A percentile compares a stretch with the other conserved stretches of the same genome.
These are phyloP conservation scores for Pseudozyma sp. DNA, from an alignment of 1,284 basidiomycete genomes.

Conservation along the genomic window DNA sequence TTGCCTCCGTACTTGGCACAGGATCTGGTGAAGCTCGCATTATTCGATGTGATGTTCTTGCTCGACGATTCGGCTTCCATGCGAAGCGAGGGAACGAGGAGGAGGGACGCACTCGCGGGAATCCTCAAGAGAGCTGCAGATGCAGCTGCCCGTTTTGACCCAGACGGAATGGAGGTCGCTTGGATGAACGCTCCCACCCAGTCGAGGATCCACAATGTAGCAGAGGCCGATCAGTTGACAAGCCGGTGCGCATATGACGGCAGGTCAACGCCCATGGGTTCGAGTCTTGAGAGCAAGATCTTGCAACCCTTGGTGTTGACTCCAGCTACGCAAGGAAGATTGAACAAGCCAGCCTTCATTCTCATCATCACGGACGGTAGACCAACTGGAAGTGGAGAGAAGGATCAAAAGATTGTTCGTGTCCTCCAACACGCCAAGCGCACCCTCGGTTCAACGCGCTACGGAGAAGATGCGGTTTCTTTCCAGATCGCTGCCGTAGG, in stretches of 20 bases:
- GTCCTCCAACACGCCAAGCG: slow-evolving; percentile 52
- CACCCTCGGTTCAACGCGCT: slow-evolving; percentile 25
- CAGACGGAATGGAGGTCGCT: slow-evolving; percentile 57
- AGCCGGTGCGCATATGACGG: slow-evolving; percentile 49
- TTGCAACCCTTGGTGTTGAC: slow-evolving; percentile 43
- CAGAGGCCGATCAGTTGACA: slow-evolving; percentile 46
- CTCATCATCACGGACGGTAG: slow-evolving; percentile 59
- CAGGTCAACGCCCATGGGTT: slow-evolving; percentile 54
- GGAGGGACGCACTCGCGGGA: slow-evolving; percentile 42
- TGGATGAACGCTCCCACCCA: slow-evolving; percentile 54
- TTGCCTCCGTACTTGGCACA: slow-evolving; percentile 59
- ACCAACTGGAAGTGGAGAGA: slow-evolving; percentile 52
- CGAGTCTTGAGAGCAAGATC: slow-evolving; percentile 46
- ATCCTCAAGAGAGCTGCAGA: slow-evolving; percentile 57
- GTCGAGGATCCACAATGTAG: slow-evolving; percentile 42
- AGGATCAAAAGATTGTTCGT: slow-evolving; percentile 46
- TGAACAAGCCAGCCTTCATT: slow-evolving; percentile 52
- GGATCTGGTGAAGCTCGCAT: slow-evolving; percentile 60
- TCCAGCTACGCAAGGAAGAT: slow-evolving; percentile 23
- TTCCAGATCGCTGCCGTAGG: slow-evolving; percentile 61
- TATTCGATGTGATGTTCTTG: slow-evolving; percentile 62
- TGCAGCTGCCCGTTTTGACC: slow-evolving; percentile 56
- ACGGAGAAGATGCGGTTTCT: slow-evolving; percentile 57
- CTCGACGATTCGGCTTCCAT: slow-evolving; percentile 60
- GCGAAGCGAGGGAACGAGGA: slow-evolving; percentile 34